Evolutionary conservation across 306 rosid species (phyloP).

Genomic region (Pterocarpus santalinus): DNA sequence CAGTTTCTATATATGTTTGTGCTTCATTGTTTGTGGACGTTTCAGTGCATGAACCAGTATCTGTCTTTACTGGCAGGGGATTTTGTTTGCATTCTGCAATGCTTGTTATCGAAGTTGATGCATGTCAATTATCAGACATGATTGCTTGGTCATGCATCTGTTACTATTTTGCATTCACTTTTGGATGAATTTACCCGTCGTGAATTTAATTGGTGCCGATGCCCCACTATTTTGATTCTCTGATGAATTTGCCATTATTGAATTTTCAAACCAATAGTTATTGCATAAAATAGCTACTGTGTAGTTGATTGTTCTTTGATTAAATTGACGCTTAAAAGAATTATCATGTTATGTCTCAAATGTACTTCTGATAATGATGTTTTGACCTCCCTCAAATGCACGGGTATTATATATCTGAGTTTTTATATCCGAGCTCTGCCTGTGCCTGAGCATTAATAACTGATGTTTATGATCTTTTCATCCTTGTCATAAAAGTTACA

Average conservation of each 20-base stretch:
- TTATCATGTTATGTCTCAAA: no score
- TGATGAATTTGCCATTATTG: no score
- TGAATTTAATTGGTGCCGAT: no score
- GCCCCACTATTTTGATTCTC: no score
- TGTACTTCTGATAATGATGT: neutral
- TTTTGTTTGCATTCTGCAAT: slow-evolving; percentile 21
- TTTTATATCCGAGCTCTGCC: slow-evolving; percentile 23
- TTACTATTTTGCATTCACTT: no score
- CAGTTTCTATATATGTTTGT: neutral
- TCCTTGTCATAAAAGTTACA: slow-evolving; percentile 16
- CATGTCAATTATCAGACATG: slow-evolving; percentile 14
- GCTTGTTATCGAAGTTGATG: slow-evolving; percentile 15
- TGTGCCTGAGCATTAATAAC: slow-evolving; percentile 11
- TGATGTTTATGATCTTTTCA: slow-evolving; percentile 30
- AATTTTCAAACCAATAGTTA: no score
- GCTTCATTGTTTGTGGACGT: slow-evolving; percentile 30
- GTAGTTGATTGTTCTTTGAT: no score
- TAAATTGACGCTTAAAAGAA: no score
- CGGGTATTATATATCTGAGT: neutral
- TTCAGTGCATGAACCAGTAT: neutral
- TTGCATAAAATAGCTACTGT: no score
- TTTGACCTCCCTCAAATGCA: slow-evolving; percentile 8
- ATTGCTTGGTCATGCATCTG: slow-evolving; percentile 4
- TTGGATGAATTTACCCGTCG: no score
- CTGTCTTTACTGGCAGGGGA: neutral